Base-by-base conservation (phyloP, 768 basidiomycete genomes). In the Hortiboletus flavorubellus region DNA sequence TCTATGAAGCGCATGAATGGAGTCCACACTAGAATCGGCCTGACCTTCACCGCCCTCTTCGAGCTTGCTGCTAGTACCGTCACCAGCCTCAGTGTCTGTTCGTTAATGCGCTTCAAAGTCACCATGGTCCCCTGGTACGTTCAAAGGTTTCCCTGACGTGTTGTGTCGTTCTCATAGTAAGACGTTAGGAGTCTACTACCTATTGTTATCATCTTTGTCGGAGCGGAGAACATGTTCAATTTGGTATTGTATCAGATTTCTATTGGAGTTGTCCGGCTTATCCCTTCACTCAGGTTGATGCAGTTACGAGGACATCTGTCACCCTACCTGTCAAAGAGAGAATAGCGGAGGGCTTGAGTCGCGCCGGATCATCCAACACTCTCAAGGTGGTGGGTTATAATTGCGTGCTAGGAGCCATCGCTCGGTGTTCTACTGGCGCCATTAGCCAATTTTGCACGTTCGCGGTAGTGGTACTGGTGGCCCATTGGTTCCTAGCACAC, bases 191-290 rank as follows among this genome's bases (percentile, higher is more conserved):
- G 90, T 67, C 73, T 96, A 40, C 77, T 99, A 49, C 95, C 95
- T 2, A 89, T 98, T 54, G 89, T 97, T 37, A 93, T 99, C 48
- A 83, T 94, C 8, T 95, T 98, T 60, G 89, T 96, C 14, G 96
- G 96, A 3, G 90, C 93, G 3, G 96, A 98, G 74, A 98, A 98
- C 64, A 98, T 98, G 95, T 91, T 93, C 68, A 89, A 87, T 64
- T 76, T 99, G 68, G 93, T 93, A 69, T 59, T 85, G 71, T 35
- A 31, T 49, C n/a, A 29, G 15, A 23, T 43, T 46, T 4, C 39
- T 18, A 35, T 63, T 54, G 49, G 29, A 42, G 52, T 50, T 57
- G 53, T 30, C 49, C 64, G 60, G 49, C 56, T 66, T 66, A 73
- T 60, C 57, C 46, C 39, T 55, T 65, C 26, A 58, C 53, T 41